phyloP scores from a whole-genome alignment of 2,329 filamentous ascomycete genomes.

The Colletotrichum tropicicola region DNA sequence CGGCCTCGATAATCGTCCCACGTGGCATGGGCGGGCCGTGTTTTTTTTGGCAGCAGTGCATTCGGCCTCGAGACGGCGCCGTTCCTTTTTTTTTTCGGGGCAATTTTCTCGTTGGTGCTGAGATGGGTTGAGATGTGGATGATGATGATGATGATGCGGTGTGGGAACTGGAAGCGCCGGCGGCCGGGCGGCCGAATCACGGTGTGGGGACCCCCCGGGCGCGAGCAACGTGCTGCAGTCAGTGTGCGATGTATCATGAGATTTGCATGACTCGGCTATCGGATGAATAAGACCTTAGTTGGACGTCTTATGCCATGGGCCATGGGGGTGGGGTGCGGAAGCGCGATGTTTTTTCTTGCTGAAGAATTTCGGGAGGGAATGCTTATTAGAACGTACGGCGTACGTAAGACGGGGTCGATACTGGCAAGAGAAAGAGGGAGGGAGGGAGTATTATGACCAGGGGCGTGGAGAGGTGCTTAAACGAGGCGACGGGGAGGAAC shows the following conservation, averaged over 20 bases:
- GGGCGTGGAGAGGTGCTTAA: neutral
- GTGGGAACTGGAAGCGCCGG: neutral
- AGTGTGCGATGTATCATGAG: neutral
- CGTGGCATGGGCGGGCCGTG: neutral
- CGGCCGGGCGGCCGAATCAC: neutral
- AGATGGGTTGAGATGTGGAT: too few species aligned
- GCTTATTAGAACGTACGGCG: constrained; percentile 17
- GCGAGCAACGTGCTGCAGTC: neutral
- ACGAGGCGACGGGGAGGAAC: neutral
- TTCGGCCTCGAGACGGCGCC: neutral
- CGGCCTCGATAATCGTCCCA: neutral
- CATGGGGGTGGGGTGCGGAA: neutral
- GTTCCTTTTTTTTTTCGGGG: neutral
- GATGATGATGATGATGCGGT: neutral
- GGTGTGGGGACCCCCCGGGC: too few species aligned
- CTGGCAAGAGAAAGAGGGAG: too few species aligned
- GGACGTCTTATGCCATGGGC: neutral
- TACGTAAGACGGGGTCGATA: constrained; percentile 4
- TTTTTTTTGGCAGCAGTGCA: neutral
- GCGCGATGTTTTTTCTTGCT: neutral
- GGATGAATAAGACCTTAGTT: neutral
- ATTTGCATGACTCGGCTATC: constrained; percentile 27
- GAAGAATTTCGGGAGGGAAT: constrained; percentile 1
- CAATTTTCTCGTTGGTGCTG: too few species aligned
- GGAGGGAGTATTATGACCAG: neutral